Evolutionary conservation across 345 rosid genomes (phyloP).

Genomic region (Barbarea vulgaris): DNA sequence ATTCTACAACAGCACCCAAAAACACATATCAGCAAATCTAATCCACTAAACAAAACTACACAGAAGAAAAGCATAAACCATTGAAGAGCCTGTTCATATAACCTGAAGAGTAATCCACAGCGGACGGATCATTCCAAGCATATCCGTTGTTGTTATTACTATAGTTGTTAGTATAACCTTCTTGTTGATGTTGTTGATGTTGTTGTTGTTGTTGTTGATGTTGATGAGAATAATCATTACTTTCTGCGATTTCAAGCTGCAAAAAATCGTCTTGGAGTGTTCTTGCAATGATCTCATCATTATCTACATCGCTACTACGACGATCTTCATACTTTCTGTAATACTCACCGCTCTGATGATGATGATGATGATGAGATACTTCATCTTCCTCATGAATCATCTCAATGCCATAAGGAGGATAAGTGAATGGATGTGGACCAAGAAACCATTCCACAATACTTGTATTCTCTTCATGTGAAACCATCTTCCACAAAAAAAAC

Average conservation of each 20-base stretch:
- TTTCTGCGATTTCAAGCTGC: conserved; percentile 65
- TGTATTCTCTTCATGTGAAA: conserved; percentile 44
- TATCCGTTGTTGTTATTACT: conserved; percentile 29
- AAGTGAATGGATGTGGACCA: conserved; percentile 49
- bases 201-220: conserved; percentile 34
- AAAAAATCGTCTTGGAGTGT: conserved; percentile 87
- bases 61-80: neutral
- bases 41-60: neutral
- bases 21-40: conserved; percentile 4
- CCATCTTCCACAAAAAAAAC: conserved; percentile 21
- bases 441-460: conserved; percentile 67
- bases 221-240: conserved; percentile 44
- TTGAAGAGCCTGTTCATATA: conserved; percentile 19
- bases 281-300: conserved; percentile 85
- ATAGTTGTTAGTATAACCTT: conserved; percentile 42
- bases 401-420: conserved; percentile 58
- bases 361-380: conserved; percentile 32
- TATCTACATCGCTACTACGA: conserved; percentile 57
- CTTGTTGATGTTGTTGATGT: conserved; percentile 36
- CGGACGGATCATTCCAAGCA: conserved; percentile 52
- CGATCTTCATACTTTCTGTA: conserved; percentile 54
- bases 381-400: conserved; percentile 41
- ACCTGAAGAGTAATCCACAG: conserved; percentile 58
- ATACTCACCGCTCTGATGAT: conserved; percentile 46
- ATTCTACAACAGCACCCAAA: conserved; percentile 40